phyloP scores from a whole-genome alignment of 257 asterid genomes.

The Solanum acaule region DNA sequence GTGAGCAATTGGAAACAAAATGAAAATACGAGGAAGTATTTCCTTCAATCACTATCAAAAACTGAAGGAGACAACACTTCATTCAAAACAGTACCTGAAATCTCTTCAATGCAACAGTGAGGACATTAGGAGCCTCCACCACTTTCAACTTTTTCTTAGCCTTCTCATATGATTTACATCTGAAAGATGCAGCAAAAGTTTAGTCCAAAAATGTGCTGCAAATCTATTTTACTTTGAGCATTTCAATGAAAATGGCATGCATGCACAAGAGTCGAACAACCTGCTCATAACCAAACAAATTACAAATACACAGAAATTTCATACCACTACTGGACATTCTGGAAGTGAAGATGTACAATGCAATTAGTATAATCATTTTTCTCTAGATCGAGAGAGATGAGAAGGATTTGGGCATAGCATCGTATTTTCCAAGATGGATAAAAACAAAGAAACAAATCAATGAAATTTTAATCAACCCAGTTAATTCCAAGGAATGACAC shows the following conservation, averaged over 20 bases:
- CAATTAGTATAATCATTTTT: neutral
- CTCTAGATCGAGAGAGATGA: neutral
- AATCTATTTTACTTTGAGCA: neutral
- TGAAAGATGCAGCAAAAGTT: slow-evolving; percentile 5
- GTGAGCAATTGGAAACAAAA: neutral
- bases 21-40: neutral
- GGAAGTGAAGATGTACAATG: neutral
- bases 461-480: neutral
- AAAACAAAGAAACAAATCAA: neutral
- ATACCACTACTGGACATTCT: neutral
- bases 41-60: neutral
- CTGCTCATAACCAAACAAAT: neutral
- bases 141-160: slow-evolving; percentile 81
- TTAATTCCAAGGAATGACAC: neutral
- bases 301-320: neutral
- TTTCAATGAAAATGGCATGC: neutral
- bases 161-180: slow-evolving; percentile 72
- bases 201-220: neutral
- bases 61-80: neutral
- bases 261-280: neutral
- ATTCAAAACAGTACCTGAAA: slow-evolving; percentile 49
- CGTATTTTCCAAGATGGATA: neutral
- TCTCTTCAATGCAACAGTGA: slow-evolving; percentile 74
- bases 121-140: slow-evolving; percentile 78
- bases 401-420: neutral